Conservation (phyloP, 2,329 filamentous ascomycete genomes). For the Ascochyta koolunga region DNA sequence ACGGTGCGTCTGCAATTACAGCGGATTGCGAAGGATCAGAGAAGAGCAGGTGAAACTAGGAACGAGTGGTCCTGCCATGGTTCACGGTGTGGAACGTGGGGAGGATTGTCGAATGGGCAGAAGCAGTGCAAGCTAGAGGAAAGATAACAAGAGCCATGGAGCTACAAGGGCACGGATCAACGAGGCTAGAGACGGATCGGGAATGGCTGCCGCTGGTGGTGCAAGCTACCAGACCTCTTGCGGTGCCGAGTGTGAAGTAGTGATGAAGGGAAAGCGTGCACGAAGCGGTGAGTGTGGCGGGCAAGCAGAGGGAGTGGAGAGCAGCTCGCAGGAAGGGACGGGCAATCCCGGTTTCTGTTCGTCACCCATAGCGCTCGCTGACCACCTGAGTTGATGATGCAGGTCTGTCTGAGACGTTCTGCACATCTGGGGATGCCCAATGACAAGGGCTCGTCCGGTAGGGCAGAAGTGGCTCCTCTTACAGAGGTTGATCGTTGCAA, state of each 20-base stretch:
- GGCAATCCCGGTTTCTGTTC: conserved; percentile 34
- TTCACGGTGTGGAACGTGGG: conserved; percentile 24
- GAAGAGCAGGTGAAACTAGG: conserved; percentile 24
- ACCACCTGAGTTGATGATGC: conserved; percentile 12
- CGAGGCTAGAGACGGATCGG: conserved; percentile 5
- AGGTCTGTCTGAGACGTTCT: conserved; percentile 19
- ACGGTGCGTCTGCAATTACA: conserved; percentile 18
- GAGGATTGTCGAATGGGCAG: conserved; percentile 14
- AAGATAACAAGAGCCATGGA: conserved; percentile 1
- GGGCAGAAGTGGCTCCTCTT: conserved; percentile 9
- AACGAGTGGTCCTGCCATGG: conserved; percentile 24
- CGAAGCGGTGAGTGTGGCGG: conserved; percentile 28
- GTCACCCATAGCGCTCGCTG: conserved; percentile 5
- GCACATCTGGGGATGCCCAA: conserved; percentile 15
- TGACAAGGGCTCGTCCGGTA: conserved; percentile 1
- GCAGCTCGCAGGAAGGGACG: conserved; percentile 19
- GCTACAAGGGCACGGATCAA: conserved; percentile 18
- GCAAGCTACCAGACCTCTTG: conserved; percentile 15
- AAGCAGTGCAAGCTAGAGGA: conserved; percentile 13
- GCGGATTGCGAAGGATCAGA: conserved; percentile 18
- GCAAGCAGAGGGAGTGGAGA: conserved; percentile 12
- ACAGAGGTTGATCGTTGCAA: conserved; percentile 15
- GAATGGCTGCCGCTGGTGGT: conserved; percentile 8
- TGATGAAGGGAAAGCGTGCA: conserved; percentile 1
- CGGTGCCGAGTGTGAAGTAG: conserved; percentile 8